phyloP scores from a whole-genome alignment of 1,139 yeast species.

The Kurtzmaniella quercitrusa region DNA sequence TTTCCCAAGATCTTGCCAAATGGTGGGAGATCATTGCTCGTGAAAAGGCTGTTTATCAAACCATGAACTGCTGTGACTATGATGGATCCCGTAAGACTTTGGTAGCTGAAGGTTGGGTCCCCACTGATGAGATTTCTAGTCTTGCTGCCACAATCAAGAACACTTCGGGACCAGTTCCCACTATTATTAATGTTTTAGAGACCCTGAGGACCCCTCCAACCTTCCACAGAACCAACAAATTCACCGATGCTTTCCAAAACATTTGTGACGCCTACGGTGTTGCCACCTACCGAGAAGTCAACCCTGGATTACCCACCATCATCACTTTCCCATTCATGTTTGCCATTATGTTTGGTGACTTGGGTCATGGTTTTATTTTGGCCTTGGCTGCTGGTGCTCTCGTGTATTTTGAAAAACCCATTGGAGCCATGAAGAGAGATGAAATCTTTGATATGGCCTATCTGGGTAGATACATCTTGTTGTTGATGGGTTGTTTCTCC shows the following conservation, averaged over 20 bases:
- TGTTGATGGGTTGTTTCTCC: conserved; percentile 73
- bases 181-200: conserved; percentile 62
- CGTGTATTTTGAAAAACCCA: conserved; percentile 57
- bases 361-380: conserved; percentile 74
- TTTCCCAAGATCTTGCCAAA: conserved; percentile 64
- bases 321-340: conserved; percentile 84
- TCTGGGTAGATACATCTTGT: conserved; percentile 67
- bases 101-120: conserved; percentile 80
- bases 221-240: conserved; percentile 70
- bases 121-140: conserved; percentile 47
- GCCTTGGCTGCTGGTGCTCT: conserved; percentile 54
- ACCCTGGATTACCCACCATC: conserved; percentile 76
- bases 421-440: conserved; percentile 61
- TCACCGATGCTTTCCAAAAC: conserved; percentile 70
- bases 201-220: conserved; percentile 77
- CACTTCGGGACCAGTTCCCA: conserved; percentile 49
- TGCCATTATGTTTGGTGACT: conserved; percentile 85
- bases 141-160: conserved; percentile 33
- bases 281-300: conserved; percentile 72
- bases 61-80: conserved; percentile 64
- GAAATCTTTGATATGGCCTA: conserved; percentile 83
- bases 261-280: conserved; percentile 81
- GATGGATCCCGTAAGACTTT: conserved; percentile 62
- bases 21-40: conserved; percentile 70
- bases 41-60: conserved; percentile 66